Evolutionary conservation across 1,284 basidiomycete genomes (phyloP).

Genomic region (Ceratobasidium sp.): DNA sequence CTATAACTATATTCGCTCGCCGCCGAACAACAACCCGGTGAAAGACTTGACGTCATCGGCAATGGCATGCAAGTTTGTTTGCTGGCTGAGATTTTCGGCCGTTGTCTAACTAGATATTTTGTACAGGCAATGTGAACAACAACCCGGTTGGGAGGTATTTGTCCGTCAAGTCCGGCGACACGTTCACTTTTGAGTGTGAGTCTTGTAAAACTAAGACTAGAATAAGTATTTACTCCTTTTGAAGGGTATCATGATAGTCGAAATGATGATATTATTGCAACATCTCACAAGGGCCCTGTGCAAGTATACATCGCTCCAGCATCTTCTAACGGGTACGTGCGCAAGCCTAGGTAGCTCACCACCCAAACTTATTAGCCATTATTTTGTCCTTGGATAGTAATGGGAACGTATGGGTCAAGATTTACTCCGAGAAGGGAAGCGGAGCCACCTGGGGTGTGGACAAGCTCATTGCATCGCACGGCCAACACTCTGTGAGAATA

Average conservation of each 20-base stretch:
- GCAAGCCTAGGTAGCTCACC: no score
- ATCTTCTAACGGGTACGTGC: conserved; percentile 42
- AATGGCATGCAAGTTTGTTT: conserved; percentile 37
- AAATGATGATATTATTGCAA: conserved; percentile 44
- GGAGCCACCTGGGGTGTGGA: conserved; percentile 41
- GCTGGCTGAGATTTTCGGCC: neutral
- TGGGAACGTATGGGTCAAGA: conserved; percentile 46
- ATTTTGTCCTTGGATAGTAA: conserved; percentile 2
- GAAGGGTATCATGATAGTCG: conserved; percentile 20
- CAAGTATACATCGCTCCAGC: conserved; percentile 45
- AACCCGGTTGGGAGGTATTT: conserved; percentile 4
- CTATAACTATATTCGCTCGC: conserved; percentile 43
- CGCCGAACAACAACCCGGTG: conserved; percentile 44
- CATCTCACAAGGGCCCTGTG: conserved; percentile 43
- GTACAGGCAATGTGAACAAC: conserved; percentile 41
- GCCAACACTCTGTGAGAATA: conserved; percentile 47
- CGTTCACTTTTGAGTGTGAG: conserved; percentile 42
- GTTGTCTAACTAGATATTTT: neutral
- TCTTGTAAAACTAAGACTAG: neutral
- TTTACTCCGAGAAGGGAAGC: conserved; percentile 31
- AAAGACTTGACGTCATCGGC: conserved; percentile 43
- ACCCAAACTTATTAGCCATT: neutral
- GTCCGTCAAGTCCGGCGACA: conserved; percentile 40
- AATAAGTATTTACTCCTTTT: neutral
- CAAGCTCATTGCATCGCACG: conserved; percentile 47